phyloP scores from a whole-genome alignment of 805 yeast genomes.

The Phaffomyces opuntiae region DNA sequence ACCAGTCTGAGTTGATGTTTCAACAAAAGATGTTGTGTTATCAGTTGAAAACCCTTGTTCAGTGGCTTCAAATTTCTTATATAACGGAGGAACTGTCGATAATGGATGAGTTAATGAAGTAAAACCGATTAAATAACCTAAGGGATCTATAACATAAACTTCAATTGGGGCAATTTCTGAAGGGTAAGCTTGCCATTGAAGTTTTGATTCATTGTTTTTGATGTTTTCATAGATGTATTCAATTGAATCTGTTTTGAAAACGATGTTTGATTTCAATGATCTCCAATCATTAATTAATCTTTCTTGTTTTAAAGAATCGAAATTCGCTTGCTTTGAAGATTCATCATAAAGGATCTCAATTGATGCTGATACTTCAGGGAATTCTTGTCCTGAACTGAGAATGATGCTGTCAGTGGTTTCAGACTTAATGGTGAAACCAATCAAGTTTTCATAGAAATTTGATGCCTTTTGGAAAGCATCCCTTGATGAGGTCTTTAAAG shows the following conservation, averaged over 20 bases:
- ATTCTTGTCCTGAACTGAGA: conserved; percentile 25
- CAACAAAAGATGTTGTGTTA: conserved; percentile 13
- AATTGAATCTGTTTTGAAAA: conserved; percentile 26
- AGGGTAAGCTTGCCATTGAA: conserved; percentile 56
- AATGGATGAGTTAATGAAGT: conserved; percentile 54
- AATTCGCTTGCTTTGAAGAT: conserved; percentile 17
- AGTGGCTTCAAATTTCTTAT: conserved; percentile 3
- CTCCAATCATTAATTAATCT: conserved; percentile 40
- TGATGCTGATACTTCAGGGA: conserved; percentile 24
- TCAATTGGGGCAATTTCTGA: conserved; percentile 69
- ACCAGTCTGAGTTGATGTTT: neutral
- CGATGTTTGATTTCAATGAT: conserved; percentile 35
- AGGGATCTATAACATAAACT: conserved; percentile 72
- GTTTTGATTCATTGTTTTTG: conserved; percentile 15
- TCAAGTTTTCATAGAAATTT: conserved; percentile 48
- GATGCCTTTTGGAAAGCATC: conserved; percentile 39
- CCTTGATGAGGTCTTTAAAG: conserved; percentile 44
- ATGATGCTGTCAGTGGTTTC: conserved; percentile 13
- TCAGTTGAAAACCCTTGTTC: conserved; percentile 8
- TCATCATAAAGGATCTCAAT: conserved; percentile 22
- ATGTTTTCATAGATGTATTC: conserved; percentile 22
- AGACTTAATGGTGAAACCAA: conserved; percentile 29
- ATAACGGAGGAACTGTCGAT: conserved; percentile 37
- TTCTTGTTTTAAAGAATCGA: conserved; percentile 23
- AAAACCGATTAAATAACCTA: conserved; percentile 79